Conservation (phyloP, 805 yeast genomes). For the Pichia occidentalis region DNA sequence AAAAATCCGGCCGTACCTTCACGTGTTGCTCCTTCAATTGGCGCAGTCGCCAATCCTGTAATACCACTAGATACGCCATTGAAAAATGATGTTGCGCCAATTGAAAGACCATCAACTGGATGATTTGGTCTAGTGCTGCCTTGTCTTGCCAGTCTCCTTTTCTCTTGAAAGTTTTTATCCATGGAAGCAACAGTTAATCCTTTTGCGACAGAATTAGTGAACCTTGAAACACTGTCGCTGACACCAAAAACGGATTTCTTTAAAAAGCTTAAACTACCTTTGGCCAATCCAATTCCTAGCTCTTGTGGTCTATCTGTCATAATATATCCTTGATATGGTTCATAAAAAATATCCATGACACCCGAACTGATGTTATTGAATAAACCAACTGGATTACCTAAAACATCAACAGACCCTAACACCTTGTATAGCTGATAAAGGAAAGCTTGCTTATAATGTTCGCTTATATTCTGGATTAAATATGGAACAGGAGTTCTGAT, state of each 20-base stretch:
- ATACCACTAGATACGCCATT: slow-evolving; percentile 85
- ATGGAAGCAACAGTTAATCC: slow-evolving; percentile 88
- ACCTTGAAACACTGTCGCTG: slow-evolving; percentile 86
- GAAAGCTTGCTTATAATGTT: slow-evolving; percentile 90
- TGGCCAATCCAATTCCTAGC: slow-evolving; percentile 89
- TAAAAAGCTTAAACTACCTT: slow-evolving; percentile 90
- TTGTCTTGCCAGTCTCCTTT: slow-evolving; percentile 68
- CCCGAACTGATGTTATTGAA: slow-evolving; percentile 93
- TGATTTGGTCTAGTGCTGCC: slow-evolving; percentile 70
- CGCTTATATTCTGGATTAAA: slow-evolving; percentile 58
- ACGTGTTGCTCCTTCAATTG: slow-evolving; percentile 79
- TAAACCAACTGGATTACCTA: slow-evolving; percentile 96
- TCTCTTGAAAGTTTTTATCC: slow-evolving; percentile 79
- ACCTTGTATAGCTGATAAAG: slow-evolving; percentile 88
- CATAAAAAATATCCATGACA: slow-evolving; percentile 91
- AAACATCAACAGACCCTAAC: slow-evolving; percentile 90
- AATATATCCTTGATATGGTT: slow-evolving; percentile 93
- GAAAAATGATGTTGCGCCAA: slow-evolving; percentile 83
- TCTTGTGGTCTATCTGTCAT: slow-evolving; percentile 96
- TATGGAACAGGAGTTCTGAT: slow-evolving; percentile 79
- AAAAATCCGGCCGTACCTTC: slow-evolving; percentile 91
- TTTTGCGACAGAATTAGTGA: slow-evolving; percentile 91
- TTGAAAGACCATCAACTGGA: slow-evolving; percentile 75
- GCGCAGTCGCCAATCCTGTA: slow-evolving; percentile 84
- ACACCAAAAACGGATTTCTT: slow-evolving; percentile 93